Evolutionary conservation across 1,139 yeast species (phyloP), one percentile per base, ranked within the genome.

Genomic region (Debaryomycetaceae sp.): DNA sequence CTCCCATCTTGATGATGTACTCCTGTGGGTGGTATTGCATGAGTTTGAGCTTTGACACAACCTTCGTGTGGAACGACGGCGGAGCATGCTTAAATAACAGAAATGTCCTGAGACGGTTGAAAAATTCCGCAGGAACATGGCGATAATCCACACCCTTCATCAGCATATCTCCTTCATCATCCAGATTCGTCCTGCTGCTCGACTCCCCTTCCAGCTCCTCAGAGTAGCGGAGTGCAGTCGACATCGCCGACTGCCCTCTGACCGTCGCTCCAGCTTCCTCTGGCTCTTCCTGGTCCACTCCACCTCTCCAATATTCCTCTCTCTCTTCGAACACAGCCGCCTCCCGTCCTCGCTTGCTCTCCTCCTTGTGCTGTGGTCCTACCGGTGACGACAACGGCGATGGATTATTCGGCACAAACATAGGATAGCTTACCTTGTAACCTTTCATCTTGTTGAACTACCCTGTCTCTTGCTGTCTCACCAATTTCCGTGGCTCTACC

Each of bases 61-160:
- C 70, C 30, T 79, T 79, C 31, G 72, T 63, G 45, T 80, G 79
- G 53, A 84, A 84, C 3, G 81, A 64, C 36, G 70, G 71, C 7
- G 91, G 89, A 0, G 91, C 91, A 39, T 73, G 71, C 44, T 70
- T 72, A 63, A 83, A 83, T 18, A 84, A 65, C 1, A 87, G 78
- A 57, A 83, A 83, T 22, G 74, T 74, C 34, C 75, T 68, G 29
- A 84, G 64, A 36, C 75, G 63, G 46, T 70, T 71, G 50, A 80
- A 53, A 34, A 83, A 65, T 47, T 76, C 79, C 5, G 76, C 71
- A 0, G 83, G 84, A n/a, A 75, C 55, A 31, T 18, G 18, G 40
- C 40, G 40, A 18, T 45, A 32, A 26, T 43, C 37, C 8, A 17
- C 29, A 6, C 26, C 26, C 26, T 22, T 22, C 26, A 26, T 14